Percentiles rank a stretch among this genome's conserved stretches.
Conservation (phyloP, 768 basidiomycete genomes). For the Serendipita sp. region DNA sequence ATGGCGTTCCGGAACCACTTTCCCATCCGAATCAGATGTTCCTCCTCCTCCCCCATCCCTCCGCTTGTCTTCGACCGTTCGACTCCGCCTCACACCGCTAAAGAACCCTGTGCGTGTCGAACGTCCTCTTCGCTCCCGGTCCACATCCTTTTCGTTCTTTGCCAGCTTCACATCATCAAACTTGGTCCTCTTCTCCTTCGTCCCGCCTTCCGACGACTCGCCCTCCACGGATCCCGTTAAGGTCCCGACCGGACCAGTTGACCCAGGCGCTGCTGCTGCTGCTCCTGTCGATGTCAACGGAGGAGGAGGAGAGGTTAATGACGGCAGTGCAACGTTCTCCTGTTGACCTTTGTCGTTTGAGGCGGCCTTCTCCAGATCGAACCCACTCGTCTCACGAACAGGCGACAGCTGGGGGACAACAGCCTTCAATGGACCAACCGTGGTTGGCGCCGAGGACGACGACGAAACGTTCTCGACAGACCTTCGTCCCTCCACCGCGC, state of each 20-base stretch:
- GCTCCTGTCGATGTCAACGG: no score
- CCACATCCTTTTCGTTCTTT: not conserved
- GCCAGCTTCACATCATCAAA: not conserved
- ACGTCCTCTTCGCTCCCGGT: not conserved
- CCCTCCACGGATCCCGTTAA: not conserved
- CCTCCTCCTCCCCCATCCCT: not conserved
- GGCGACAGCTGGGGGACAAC: not conserved
- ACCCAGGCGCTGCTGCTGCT: no score
- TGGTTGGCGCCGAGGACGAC: not conserved
- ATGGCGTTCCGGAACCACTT: not conserved
- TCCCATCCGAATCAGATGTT: not conserved
- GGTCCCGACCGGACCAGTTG: not conserved
- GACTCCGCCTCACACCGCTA: not conserved
- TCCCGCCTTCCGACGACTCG: not conserved
- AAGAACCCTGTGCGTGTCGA: not conserved
- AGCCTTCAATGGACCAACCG: not conserved
- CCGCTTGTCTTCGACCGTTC: not conserved
- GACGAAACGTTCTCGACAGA: not conserved
- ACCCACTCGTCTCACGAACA: not conserved
- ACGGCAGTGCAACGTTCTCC: no score
- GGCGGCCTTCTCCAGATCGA: not conserved
- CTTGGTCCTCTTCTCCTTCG: conserved; percentile 2
- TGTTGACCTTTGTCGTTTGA: not conserved
- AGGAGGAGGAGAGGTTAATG: no score
- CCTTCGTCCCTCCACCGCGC: not conserved